Conservation (phyloP, 345 rosid species). For the Limnanthes douglasii region DNA sequence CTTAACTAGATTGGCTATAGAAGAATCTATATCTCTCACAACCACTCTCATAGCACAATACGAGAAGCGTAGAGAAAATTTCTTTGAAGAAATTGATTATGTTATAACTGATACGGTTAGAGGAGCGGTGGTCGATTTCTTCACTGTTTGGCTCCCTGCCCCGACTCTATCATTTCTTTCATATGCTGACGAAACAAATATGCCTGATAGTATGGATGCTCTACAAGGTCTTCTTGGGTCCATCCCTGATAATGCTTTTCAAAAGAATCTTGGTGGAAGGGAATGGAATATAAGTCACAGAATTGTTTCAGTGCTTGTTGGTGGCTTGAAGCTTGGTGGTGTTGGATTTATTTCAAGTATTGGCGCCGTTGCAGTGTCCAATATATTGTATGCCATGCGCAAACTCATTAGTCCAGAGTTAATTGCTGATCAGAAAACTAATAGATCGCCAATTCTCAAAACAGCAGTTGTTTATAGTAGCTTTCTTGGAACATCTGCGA, state of each 20-base stretch:
- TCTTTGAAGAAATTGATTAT: conserved; percentile 86
- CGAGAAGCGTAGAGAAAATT: conserved; percentile 72
- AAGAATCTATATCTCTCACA: conserved; percentile 80
- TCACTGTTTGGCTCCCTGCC: conserved; percentile 92
- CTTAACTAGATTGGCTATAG: conserved; percentile 80
- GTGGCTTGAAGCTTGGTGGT: conserved; percentile 71
- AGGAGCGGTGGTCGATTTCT: conserved; percentile 75
- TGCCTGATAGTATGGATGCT: conserved; percentile 40
- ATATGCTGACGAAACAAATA: conserved; percentile 31
- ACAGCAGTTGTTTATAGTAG: conserved; percentile 55
- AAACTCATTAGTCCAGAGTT: conserved; percentile 38
- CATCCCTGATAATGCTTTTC: conserved; percentile 92
- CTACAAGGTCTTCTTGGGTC: conserved; percentile 67
- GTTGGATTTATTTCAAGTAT: conserved; percentile 84
- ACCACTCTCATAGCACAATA: conserved; percentile 89
- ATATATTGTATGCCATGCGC: conserved; percentile 37
- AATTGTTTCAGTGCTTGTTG: conserved; percentile 67
- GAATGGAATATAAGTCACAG: conserved; percentile 71
- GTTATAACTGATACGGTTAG: conserved; percentile 79
- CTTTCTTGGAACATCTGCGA: conserved; percentile 86
- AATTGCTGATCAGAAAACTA: conserved; percentile 24
- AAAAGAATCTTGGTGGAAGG: conserved; percentile 68
- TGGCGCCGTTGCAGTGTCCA: conserved; percentile 75
- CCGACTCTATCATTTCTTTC: conserved; percentile 84
- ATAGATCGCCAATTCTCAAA: conserved; percentile 77